These are phyloP conservation scores for Neofusicoccum laricinum DNA, from an alignment of 2,329 filamentous ascomycete species.

Conservation along the genomic window DNA sequence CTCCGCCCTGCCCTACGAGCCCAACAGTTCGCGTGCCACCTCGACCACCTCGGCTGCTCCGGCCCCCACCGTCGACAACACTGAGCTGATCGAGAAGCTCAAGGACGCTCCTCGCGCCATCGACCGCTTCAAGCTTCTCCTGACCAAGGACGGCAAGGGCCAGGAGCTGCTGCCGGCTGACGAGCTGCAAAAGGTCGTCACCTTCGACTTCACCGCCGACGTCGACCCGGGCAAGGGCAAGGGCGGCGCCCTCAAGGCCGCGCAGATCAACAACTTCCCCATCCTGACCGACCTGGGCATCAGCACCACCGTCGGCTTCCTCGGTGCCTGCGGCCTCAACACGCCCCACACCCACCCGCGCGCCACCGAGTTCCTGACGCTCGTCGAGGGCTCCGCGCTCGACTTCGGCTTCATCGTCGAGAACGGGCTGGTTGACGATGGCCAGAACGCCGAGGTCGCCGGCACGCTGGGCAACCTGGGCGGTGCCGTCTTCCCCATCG, in stretches of 20 bases:
- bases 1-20: conserved; percentile 27
- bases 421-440: conserved; percentile 38
- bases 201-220: conserved; percentile 56
- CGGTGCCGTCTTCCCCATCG: conserved; percentile 48
- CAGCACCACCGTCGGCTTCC: conserved; percentile 37
- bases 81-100: conserved; percentile 29
- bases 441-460: conserved; percentile 36
- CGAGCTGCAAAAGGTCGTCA: conserved; percentile 46
- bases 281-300: conserved; percentile 39
- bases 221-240: neutral
- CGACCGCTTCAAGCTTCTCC: conserved; percentile 38
- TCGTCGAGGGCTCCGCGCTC: conserved; percentile 39
- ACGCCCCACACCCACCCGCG: conserved; percentile 49
- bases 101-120: conserved; percentile 33
- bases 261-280: conserved; percentile 40
- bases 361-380: conserved; percentile 48
- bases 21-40: neutral
- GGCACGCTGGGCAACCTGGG: conserved; percentile 41
- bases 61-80: conserved; percentile 23
- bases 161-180: conserved; percentile 30
- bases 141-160: conserved; percentile 25
- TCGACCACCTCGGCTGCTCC: conserved; percentile 17
- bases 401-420: conserved; percentile 48
- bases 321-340: conserved; percentile 47
- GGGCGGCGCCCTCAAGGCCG: conserved; percentile 12